These are phyloP conservation scores for Russula sp. DNA, from an alignment of 768 basidiomycete genomes.

Conservation along the genomic window DNA sequence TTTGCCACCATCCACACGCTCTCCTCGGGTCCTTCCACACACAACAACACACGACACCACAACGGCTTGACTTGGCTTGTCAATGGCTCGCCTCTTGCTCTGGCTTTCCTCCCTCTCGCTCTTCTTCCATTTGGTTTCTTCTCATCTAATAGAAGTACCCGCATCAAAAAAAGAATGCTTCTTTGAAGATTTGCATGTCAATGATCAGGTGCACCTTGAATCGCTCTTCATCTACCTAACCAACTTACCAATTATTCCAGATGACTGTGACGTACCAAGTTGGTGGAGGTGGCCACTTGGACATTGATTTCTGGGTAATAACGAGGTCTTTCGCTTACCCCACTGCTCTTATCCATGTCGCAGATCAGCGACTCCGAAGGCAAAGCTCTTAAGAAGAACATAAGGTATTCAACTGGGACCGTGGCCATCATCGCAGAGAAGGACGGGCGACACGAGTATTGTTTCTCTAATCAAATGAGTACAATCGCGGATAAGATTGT, in stretches of 20 bases:
- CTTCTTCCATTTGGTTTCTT: slow-evolving; percentile 34
- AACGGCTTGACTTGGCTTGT: not conserved
- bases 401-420: slow-evolving; percentile 84
- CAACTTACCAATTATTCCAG: slow-evolving; percentile 33
- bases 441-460: slow-evolving; percentile 89
- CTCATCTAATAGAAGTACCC: slow-evolving; percentile 66
- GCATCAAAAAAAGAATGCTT: slow-evolving; percentile 90
- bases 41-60: not conserved
- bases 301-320: slow-evolving; percentile 93
- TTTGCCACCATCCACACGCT: not conserved
- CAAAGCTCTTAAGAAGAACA: slow-evolving; percentile 63
- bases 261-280: slow-evolving; percentile 99
- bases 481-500: slow-evolving; percentile 92
- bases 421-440: slow-evolving; percentile 78
- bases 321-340: not conserved
- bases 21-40: slow-evolving; percentile 1
- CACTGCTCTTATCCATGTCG: not conserved
- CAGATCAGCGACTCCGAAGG: slow-evolving; percentile 79
- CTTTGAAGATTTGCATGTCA: slow-evolving; percentile 87
- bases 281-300: slow-evolving; percentile 91
- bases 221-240: not conserved
- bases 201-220: slow-evolving; percentile 69
- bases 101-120: slow-evolving; percentile 35
- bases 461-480: slow-evolving; percentile 99
- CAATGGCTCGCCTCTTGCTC: slow-evolving; percentile 37